Conservation (phyloP, 179 eudicot genomes). For the Dionaea muscipula region DNA sequence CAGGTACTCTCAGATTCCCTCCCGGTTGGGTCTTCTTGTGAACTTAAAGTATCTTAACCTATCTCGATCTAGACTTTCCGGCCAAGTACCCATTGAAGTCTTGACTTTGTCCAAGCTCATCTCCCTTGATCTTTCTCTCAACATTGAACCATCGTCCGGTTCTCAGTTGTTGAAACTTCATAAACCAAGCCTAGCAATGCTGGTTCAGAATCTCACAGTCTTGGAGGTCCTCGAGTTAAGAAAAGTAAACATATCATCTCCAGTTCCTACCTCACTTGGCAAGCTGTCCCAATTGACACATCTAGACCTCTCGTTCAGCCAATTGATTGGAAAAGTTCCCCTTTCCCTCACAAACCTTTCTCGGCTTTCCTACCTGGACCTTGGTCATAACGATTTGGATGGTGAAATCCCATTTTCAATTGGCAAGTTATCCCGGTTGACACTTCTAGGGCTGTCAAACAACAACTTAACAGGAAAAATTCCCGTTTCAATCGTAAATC, state of each 20-base stretch:
- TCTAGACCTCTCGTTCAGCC: too few species aligned
- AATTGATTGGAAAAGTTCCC: too few species aligned
- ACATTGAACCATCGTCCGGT: background rate
- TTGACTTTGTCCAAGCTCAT: slow-evolving; percentile 5
- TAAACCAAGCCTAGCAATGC: too few species aligned
- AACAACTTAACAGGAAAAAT: too few species aligned
- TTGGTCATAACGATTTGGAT: background rate
- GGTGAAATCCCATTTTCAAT: slow-evolving; percentile 7
- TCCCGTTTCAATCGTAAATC: background rate
- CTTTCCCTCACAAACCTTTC: too few species aligned
- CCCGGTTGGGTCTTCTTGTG: background rate
- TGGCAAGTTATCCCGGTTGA: background rate
- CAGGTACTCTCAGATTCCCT: background rate
- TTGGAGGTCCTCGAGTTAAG: too few species aligned
- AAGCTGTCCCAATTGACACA: slow-evolving; percentile 2
- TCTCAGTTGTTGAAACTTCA: too few species aligned
- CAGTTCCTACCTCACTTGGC: slow-evolving; percentile 1
- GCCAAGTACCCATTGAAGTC: too few species aligned
- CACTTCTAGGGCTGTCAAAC: too few species aligned
- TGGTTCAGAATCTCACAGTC: too few species aligned
- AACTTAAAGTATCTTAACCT: slow-evolving; percentile 4
- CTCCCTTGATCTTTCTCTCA: background rate
- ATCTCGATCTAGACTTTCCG: slow-evolving; percentile 1
- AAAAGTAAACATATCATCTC: background rate
- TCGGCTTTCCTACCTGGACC: too few species aligned